These are phyloP conservation scores for Santalum album DNA, from an alignment of 164 flowering plant species.

Conservation along the genomic window DNA sequence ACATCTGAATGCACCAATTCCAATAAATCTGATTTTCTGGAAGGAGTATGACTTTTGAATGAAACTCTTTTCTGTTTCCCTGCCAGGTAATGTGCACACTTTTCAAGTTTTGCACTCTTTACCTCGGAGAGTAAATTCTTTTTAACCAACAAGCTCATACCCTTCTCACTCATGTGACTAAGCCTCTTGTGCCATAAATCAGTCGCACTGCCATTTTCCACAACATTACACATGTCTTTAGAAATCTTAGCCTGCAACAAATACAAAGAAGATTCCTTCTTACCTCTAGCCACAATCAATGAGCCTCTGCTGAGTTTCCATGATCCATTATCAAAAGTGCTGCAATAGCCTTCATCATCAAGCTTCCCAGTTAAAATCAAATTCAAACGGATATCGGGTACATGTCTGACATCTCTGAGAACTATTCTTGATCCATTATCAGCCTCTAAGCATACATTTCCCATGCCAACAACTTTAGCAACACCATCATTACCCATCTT, in stretches of 20 bases:
- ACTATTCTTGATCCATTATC: neutral
- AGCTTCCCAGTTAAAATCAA: neutral
- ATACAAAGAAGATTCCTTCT: neutral
- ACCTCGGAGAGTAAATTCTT: neutral
- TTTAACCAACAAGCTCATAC: neutral
- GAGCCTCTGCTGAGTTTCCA: neutral
- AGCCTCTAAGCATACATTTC: neutral
- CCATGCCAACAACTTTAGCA: neutral
- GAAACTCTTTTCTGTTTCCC: neutral
- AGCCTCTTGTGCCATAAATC: slow-evolving; percentile 1
- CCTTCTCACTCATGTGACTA: slow-evolving; percentile 1
- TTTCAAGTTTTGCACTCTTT: neutral
- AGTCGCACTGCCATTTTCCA: neutral
- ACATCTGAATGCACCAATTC: neutral
- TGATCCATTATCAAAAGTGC: neutral
- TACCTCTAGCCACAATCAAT: neutral
- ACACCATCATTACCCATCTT: neutral
- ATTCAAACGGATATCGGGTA: neutral
- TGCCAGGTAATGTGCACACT: neutral
- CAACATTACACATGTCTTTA: neutral
- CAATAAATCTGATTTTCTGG: neutral
- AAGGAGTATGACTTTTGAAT: neutral
- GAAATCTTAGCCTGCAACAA: neutral
- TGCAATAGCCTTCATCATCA: neutral
- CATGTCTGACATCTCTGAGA: neutral